A percentile compares a stretch with the other conserved stretches of the same genome.
These are phyloP conservation scores for Phaffomyces antillensis DNA, from an alignment of 805 yeast species.

Conservation along the genomic window DNA sequence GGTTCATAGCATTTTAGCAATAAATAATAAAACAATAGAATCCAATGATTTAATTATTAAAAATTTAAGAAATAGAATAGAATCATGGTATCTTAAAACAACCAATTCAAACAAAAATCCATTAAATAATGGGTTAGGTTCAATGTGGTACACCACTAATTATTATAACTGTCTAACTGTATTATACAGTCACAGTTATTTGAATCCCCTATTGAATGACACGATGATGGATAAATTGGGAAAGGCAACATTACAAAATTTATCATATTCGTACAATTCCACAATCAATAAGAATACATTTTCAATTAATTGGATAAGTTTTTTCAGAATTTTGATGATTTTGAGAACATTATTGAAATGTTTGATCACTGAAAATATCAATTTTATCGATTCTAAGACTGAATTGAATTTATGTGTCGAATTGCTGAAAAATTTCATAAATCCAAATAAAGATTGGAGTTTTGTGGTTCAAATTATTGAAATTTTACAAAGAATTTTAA, in stretches of 20 bases:
- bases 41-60: slow-evolving; percentile 10
- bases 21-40: slow-evolving; percentile 17
- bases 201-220: slow-evolving; percentile 37
- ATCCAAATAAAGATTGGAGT: slow-evolving; percentile 36
- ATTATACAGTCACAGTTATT: slow-evolving; percentile 42
- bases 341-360: slow-evolving; percentile 43
- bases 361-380: slow-evolving; percentile 40
- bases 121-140: neutral
- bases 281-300: slow-evolving; percentile 33
- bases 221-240: slow-evolving; percentile 36
- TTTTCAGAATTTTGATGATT: slow-evolving; percentile 41
- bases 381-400: slow-evolving; percentile 38
- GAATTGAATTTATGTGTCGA: slow-evolving; percentile 44
- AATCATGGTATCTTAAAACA: slow-evolving; percentile 29
- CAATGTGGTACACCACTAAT: slow-evolving; percentile 32
- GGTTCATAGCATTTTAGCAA: slow-evolving; percentile 40
- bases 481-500: slow-evolving; percentile 39
- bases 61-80: slow-evolving; percentile 20
- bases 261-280: slow-evolving; percentile 39
- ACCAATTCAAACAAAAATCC: slow-evolving; percentile 6
- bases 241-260: slow-evolving; percentile 36
- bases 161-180: slow-evolving; percentile 41
- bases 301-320: slow-evolving; percentile 44
- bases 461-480: slow-evolving; percentile 40
- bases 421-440: slow-evolving; percentile 34